Base-by-base conservation (phyloP, 495 filamentous ascomycete genomes). In the Penicillium ucsense region DNA sequence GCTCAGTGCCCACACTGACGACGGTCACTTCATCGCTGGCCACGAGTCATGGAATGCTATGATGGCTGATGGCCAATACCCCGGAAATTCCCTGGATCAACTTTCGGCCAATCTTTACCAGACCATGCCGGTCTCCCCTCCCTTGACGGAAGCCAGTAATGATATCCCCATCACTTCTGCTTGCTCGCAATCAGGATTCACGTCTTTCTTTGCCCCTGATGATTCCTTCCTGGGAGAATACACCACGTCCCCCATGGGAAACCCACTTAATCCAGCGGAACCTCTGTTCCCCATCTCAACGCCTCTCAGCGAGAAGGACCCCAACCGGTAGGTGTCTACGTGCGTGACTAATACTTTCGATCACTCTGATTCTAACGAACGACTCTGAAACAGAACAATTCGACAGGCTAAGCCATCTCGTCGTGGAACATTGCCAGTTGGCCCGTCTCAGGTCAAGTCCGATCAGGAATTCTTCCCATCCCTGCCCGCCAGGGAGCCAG, bases 121-220 rank as follows among this genome's bases (percentile, higher is more conserved):
- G 53, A 50, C 65, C 11, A 60, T 66, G 4, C 70, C 70, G 5
- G 66, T 74, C 44, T 72, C 70, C 41, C 70, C 70, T 31, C 70
- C 70, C 33, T 47, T 74, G 55, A 71, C 68, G 7, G 70, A 74
- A 53, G 67, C 66, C 10, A 70, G 70, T 50, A 67, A 68, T 67
- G 68, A 72, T 52, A 54, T 68, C 46, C 66, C 68, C 51, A 65
- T 74, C 44, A 65, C 68, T 46, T 71, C 70, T 41, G 66, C 70
- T 45, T 73, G 66, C 50, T 66, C 67, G 27, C 62, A 71, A 55
- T 44, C 66, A 29, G 67, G 67, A 58, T 72, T 67, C 46, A 55
- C 68, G 37, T 60, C 67, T 31, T 71, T 64, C 47, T 56, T 67
- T 55, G 47, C 57, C 47, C 49, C 66, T 42, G 70, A 74, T 51